phyloP scores from a whole-genome alignment of 176 grass and related monocot species.

The Pharus latifolius region DNA sequence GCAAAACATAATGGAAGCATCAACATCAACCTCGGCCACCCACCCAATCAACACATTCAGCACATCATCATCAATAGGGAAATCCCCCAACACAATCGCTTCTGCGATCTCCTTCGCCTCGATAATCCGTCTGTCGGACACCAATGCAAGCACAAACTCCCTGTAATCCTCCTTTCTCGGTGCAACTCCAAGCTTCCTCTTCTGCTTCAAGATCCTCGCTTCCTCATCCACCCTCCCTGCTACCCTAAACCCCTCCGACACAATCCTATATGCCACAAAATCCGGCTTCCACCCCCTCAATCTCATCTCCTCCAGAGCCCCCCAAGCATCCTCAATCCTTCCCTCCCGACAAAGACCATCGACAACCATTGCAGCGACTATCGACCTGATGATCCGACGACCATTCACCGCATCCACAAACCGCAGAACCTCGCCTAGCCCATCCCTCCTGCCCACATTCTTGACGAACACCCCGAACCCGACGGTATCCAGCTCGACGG shows the following conservation, averaged over 20 bases:
- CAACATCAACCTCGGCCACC: slow-evolving; percentile 49
- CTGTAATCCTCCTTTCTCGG: slow-evolving; percentile 61
- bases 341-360: slow-evolving; percentile 42
- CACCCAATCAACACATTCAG: slow-evolving; percentile 53
- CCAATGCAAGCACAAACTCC: slow-evolving; percentile 40
- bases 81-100: slow-evolving; percentile 61
- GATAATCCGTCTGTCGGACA: slow-evolving; percentile 38
- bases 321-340: slow-evolving; percentile 63
- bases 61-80: slow-evolving; percentile 52
- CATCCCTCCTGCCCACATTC: slow-evolving; percentile 13
- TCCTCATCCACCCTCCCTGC: slow-evolving; percentile 41
- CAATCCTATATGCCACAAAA: slow-evolving; percentile 77
- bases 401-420: slow-evolving; percentile 25
- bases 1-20: slow-evolving; percentile 55
- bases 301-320: slow-evolving; percentile 48
- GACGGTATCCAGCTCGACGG: slow-evolving; percentile 22
- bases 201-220: slow-evolving; percentile 69
- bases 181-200: slow-evolving; percentile 72
- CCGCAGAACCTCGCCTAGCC: slow-evolving; percentile 16
- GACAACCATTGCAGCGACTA: slow-evolving; percentile 41
- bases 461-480: slow-evolving; percentile 64
- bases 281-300: slow-evolving; percentile 52
- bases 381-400: slow-evolving; percentile 33
- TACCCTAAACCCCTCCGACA: slow-evolving; percentile 52
- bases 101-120: slow-evolving; percentile 77